Evolutionary conservation across 768 basidiomycete species (phyloP).

Genomic region (Flagelloscypha sp.): DNA sequence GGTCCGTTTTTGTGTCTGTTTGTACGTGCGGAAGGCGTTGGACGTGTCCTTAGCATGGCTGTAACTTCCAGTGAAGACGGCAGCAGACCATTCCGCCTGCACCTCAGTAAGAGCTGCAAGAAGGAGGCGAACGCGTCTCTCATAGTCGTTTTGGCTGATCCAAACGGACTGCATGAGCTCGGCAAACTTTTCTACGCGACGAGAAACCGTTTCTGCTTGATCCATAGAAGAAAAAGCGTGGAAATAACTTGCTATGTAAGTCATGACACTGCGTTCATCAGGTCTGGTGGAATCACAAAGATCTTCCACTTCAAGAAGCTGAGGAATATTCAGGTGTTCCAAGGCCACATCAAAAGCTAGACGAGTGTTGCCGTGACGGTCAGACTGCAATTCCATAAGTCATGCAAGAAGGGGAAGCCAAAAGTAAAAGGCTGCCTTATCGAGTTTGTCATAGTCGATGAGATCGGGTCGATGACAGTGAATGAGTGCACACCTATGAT

Average conservation of each 20-base stretch:
- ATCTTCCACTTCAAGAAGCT: slow-evolving; percentile 94
- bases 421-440: slow-evolving; percentile 48
- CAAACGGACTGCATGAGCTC: slow-evolving; percentile 92
- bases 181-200: slow-evolving; percentile 92
- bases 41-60: slow-evolving; percentile 73
- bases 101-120: slow-evolving; percentile 59
- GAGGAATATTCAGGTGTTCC: slow-evolving; percentile 84
- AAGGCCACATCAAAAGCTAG: slow-evolving; percentile 86
- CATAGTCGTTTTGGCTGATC: slow-evolving; percentile 85
- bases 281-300: slow-evolving; percentile 80
- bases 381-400: slow-evolving; percentile 36
- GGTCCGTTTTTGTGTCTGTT: slow-evolving; percentile 72
- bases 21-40: slow-evolving; percentile 67
- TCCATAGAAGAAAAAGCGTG: slow-evolving; percentile 98
- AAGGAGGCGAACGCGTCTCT: slow-evolving; percentile 67
- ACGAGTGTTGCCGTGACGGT: slow-evolving; percentile 75
- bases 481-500: slow-evolving; percentile 86
- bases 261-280: slow-evolving; percentile 97
- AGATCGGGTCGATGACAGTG: slow-evolving; percentile 96
- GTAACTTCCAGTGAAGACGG: slow-evolving; percentile 67
- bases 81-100: slow-evolving; percentile 61
- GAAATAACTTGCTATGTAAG: slow-evolving; percentile 95
- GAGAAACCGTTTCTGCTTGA: slow-evolving; percentile 88
- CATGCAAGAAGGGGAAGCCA: not conserved
- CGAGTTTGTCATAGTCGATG: slow-evolving; percentile 76